These are phyloP conservation scores for Yamadazyma ubonensis DNA, from an alignment of 805 yeast genomes.

Conservation along the genomic window DNA sequence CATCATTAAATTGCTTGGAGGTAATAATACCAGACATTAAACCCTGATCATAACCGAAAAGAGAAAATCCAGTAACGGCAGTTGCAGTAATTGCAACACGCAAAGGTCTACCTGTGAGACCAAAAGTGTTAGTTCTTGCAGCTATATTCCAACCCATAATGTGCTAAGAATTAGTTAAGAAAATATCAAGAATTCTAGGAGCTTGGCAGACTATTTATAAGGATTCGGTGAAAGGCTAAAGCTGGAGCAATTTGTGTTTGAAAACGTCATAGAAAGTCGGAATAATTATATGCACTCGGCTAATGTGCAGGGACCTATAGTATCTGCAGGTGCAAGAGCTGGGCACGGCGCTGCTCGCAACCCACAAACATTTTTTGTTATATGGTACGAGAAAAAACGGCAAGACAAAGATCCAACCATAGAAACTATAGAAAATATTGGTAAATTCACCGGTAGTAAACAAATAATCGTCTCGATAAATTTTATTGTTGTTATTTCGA, in stretches of 20 bases:
- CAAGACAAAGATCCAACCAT: no score
- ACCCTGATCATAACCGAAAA: slow-evolving; percentile 42
- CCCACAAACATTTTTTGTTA: neutral
- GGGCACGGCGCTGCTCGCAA: neutral
- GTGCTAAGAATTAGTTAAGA: slow-evolving; percentile 4
- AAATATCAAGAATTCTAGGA: slow-evolving; percentile 2
- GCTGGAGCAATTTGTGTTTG: slow-evolving; percentile 3
- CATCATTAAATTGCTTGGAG: slow-evolving; percentile 35
- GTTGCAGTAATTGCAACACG: slow-evolving; percentile 27
- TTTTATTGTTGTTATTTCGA: no score
- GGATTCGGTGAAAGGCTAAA: neutral
- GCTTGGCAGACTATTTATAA: slow-evolving; percentile 7
- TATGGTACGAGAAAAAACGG: neutral
- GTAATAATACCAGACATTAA: slow-evolving; percentile 45
- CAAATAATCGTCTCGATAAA: no score
- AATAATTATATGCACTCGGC: slow-evolving; percentile 11
- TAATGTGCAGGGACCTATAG: neutral
- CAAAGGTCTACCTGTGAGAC: slow-evolving; percentile 53
- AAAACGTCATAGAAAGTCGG: slow-evolving; percentile 12
- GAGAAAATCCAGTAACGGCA: slow-evolving; percentile 32
- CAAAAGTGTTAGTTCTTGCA: slow-evolving; percentile 51
- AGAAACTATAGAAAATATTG: no score
- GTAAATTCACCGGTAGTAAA: no score
- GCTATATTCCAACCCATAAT: slow-evolving; percentile 13
- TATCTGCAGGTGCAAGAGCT: neutral